These are phyloP conservation scores for Jaltomata sinuosa DNA, from an alignment of 257 asterid species.

Conservation along the genomic window DNA sequence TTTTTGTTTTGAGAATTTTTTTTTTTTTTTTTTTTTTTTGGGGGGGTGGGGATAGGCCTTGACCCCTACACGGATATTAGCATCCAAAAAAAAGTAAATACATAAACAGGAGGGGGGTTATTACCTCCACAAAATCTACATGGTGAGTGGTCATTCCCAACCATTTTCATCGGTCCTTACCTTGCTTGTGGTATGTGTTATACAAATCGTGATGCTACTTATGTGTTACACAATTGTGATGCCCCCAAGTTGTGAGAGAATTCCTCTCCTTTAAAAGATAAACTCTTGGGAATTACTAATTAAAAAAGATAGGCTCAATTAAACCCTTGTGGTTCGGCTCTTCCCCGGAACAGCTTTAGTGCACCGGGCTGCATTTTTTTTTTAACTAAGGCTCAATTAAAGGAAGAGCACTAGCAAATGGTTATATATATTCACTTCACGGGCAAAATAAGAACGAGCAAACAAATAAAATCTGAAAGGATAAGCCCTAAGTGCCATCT, in stretches of 20 bases:
- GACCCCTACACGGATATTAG: not conserved
- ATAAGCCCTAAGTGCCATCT: not conserved
- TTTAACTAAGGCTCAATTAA: not conserved
- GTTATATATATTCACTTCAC: not conserved
- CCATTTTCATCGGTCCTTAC: not conserved
- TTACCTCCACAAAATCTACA: not conserved
- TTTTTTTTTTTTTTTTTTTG: not conserved
- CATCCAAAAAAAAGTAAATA: no score
- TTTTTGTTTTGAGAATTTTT: not conserved
- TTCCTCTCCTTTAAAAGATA: not conserved
- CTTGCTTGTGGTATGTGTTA: not conserved
- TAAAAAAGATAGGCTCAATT: not conserved
- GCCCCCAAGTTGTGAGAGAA: not conserved
- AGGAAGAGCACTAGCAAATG: not conserved
- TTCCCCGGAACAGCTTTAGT: no score
- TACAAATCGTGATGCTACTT: not conserved
- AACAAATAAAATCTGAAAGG: not conserved
- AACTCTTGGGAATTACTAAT: not conserved
- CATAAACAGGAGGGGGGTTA: not conserved
- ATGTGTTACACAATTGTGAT: not conserved
- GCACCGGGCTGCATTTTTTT: no score
- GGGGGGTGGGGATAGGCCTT: not conserved
- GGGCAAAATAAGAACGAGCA: not conserved
- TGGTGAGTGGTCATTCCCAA: not conserved
- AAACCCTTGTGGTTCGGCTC: no score